A percentile compares a stretch with the other conserved stretches of the same genome.
These are phyloP conservation scores for Sisymbrium altissimum DNA, from an alignment of 345 rosid genomes.

Conservation along the genomic window DNA sequence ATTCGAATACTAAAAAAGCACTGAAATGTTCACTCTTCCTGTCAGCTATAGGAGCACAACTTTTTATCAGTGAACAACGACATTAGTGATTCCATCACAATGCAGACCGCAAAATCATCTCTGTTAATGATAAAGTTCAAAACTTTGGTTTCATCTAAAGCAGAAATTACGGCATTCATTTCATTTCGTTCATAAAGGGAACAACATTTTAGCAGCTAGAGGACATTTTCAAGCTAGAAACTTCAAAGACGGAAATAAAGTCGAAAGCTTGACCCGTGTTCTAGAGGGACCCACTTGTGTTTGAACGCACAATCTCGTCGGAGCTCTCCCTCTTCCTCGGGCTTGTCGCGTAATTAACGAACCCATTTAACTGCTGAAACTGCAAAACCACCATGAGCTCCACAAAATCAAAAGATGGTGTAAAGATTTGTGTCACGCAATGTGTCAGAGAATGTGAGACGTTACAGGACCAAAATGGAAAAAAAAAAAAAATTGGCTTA, in stretches of 20 bases:
- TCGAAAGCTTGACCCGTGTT: conserved; percentile 57
- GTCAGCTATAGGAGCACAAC: no score
- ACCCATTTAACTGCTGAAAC: conserved; percentile 41
- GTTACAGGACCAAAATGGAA: background rate
- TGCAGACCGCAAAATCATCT: background rate
- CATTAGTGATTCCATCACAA: background rate
- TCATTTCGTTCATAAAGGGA: conserved; percentile 7
- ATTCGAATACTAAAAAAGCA: background rate
- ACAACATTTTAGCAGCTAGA: background rate
- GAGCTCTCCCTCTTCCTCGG: conserved; percentile 23
- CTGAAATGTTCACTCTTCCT: background rate
- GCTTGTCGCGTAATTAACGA: conserved; percentile 17
- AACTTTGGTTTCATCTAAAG: background rate
- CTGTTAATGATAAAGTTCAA: background rate
- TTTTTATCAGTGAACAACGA: background rate
- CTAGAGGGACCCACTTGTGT: conserved; percentile 61
- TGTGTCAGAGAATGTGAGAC: conserved; percentile 53
- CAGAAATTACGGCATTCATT: background rate
- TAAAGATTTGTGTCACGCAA: no score
- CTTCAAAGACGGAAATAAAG: background rate
- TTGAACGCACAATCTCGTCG: conserved; percentile 36
- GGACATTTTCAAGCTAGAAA: background rate
- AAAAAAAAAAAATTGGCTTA: background rate
- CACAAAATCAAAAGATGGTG: background rate
- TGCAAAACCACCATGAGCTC: conserved; percentile 41